phyloP scores from a whole-genome alignment of 139 green algal genomes.

The Chlamydomonas sphaeroides region DNA sequence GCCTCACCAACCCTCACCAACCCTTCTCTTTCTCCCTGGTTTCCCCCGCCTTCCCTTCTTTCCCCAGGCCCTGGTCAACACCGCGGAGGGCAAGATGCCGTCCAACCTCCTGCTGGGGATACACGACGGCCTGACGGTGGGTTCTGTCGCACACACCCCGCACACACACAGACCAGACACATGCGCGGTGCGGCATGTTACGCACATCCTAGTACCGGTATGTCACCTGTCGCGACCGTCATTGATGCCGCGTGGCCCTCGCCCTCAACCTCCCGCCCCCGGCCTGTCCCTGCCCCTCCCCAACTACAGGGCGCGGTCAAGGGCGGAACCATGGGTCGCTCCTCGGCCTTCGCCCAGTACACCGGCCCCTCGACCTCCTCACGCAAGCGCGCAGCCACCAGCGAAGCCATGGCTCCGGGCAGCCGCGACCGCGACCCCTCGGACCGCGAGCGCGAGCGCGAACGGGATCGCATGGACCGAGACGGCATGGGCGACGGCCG shows the following conservation, averaged over 20 bases:
- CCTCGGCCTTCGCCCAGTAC: conserved; percentile 39
- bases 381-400: conserved; percentile 34
- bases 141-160: too few relatives aligned
- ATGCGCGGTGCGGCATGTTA: too few relatives aligned
- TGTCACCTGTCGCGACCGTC: too few relatives aligned
- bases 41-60: too few relatives aligned
- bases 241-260: too few relatives aligned
- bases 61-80: conserved; percentile 52
- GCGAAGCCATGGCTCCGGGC: conserved; percentile 17
- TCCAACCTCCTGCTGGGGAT: conserved; percentile 6
- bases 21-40: too few relatives aligned
- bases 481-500: not conserved
- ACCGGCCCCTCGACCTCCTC: conserved; percentile 6
- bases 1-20: too few relatives aligned
- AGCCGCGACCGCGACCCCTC: conserved; percentile 4
- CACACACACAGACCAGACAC: too few relatives aligned
- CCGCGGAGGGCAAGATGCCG: conserved; percentile 57
- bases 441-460: not conserved
- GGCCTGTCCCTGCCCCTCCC: not conserved
- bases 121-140: conserved; percentile 18
- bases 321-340: conserved; percentile 31
- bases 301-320: not conserved
- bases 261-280: too few relatives aligned
- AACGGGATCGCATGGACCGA: not conserved
- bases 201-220: too few relatives aligned